Conservation (phyloP, 495 filamentous ascomycete species). For the Massariosphaeria phaeospora region DNA sequence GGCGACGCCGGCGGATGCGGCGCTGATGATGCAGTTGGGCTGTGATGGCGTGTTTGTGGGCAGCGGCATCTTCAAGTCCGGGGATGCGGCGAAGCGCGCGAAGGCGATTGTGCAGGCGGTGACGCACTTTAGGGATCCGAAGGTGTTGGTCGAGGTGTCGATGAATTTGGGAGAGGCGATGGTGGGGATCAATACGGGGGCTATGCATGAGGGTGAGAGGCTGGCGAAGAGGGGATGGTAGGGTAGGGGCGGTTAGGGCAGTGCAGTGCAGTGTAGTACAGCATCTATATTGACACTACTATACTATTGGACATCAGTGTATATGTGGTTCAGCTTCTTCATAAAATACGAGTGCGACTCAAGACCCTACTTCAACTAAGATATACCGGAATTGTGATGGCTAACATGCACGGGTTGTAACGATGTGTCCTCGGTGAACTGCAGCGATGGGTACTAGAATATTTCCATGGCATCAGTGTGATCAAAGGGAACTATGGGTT, state of each 20-base stretch:
- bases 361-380: too few relatives aligned
- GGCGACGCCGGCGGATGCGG: conserved; percentile 93
- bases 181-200: conserved; percentile 81
- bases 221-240: conserved; percentile 85
- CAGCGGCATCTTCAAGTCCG: conserved; percentile 93
- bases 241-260: background rate
- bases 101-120: conserved; percentile 92
- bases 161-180: conserved; percentile 88
- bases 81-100: conserved; percentile 79
- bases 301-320: too few relatives aligned
- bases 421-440: too few relatives aligned
- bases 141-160: conserved; percentile 80
- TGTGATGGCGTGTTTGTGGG: conserved; percentile 98
- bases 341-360: too few relatives aligned
- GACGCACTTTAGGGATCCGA: conserved; percentile 81
- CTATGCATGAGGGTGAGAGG: conserved; percentile 70
- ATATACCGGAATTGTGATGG: too few relatives aligned
- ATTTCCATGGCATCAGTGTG: too few relatives aligned
- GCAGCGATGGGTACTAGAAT: too few relatives aligned
- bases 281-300: too few relatives aligned
- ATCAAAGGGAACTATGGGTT: too few relatives aligned
- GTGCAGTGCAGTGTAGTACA: too few relatives aligned
- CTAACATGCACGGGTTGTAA: too few relatives aligned
- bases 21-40: conserved; percentile 98
- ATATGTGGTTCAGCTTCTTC: too few relatives aligned